Base-by-base conservation (phyloP, 1,139 yeast genomes). In the Zygoascus hellenicus region DNA sequence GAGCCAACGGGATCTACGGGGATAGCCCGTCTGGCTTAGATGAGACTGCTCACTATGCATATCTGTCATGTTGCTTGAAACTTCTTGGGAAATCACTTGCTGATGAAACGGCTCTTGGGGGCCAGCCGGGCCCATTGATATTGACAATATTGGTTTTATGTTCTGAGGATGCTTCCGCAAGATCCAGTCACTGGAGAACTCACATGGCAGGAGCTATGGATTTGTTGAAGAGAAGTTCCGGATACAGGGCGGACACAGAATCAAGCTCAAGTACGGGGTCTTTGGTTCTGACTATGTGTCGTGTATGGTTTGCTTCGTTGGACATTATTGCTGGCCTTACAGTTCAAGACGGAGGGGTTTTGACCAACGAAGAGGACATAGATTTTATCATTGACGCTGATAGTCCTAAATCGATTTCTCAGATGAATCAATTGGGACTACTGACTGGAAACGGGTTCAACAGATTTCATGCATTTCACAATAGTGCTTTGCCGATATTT, bases 181-280 rank as follows among this genome's bases (percentile, higher is more conserved):
- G 77, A 61, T 66, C 69, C 45, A 81, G 81, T 49, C 80, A 80
- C 55, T 84, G 92, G 94, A 70, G 92, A 53, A 83, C 89, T 0
- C 92, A 83, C 67, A 66, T 84, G 44, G 72, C 77, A 55, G 90
- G 90, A 26, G 90, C 88, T 1, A 82, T 83, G 53, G 87, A 82
- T 54, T 65, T 84, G 26, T 65, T 81, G 42, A 67, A 82, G 48
- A 80, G 80, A 54, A 54, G 58, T 2, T 66, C 40, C 9, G 13
- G 17, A 7, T 36, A 34, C 11, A 64, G 56, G 14, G 62, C 70
- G 9, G 26, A 22, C 4, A 22, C 26, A 5, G 26, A 22, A 22
- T 22, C 26, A 7, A 22, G 26, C 26, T 65, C 29, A 6, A 9
- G 17, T 14, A 30, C 17, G 22, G 11, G 30, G 9, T 43, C 74